Evolutionary conservation across 257 asterid genomes (phyloP), one percentile per base, ranked within the genome.

Genomic region (Plantago major): DNA sequence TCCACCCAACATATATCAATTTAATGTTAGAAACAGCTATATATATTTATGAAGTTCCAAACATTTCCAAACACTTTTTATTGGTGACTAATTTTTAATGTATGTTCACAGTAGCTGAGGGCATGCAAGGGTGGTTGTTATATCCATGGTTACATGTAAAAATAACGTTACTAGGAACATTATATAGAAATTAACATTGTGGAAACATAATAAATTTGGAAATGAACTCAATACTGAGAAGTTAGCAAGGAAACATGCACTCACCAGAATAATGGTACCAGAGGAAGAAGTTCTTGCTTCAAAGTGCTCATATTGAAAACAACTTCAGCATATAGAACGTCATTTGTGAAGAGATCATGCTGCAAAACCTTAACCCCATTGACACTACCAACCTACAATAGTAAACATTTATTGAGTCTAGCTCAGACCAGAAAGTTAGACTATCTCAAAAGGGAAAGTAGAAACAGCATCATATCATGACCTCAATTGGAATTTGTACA

Each of bases 231-330:
- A 19, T 18, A 53, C 15, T 33, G 42, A 52, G 8, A 54, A 16
- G 48, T 60, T 45, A 70, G 45, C 52, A 33, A 67, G 30, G 52
- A 70, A 57, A 51, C 58, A 72, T 48, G 46, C 70, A 62, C 95
- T 81, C 80, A 93, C 99, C 99, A 93, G 83, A 93, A 93, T 60
- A 93, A 84, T 72, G 99, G 99, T 48, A 89, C 91, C 76, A 93
- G 75, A 28, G 97, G 99, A 72, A 93, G 93, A 78, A 89, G 88
- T 70, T 93, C 96, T 79, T 80, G 91, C 78, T 83, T 84, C 84
- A 93, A 73, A 28, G 89, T 69, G 68, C 85, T 81, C 99, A 93
- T 89, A 64, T 89, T 76, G 82, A 93, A 93, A 57, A 93, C 97
- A 68, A 89, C 81, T 80, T 93, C 99, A 69, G 99, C 88, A 75